Percentiles rank a stretch among this genome's conserved stretches.
Conservation (phyloP, 371 early-diverging fungal species). For the Mucor racemosus region DNA sequence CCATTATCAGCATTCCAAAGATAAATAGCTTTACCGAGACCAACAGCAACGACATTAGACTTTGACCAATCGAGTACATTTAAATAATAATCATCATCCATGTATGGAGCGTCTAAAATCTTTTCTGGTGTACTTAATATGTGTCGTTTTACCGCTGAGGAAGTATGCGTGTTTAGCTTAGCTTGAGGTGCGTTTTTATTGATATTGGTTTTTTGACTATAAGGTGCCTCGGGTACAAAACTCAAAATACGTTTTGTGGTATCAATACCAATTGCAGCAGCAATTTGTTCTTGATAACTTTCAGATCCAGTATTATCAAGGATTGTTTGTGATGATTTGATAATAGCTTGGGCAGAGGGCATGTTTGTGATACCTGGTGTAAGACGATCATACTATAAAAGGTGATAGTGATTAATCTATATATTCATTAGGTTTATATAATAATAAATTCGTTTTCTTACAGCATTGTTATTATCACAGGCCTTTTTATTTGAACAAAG, state of each 20-base stretch:
- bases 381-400: constrained; percentile 72
- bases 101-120: constrained; percentile 89
- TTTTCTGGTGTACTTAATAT: constrained; percentile 75
- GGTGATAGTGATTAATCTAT: background rate
- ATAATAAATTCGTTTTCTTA: background rate
- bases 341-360: constrained; percentile 66
- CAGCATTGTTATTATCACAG: background rate
- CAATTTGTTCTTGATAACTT: constrained; percentile 78
- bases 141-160: constrained; percentile 58
- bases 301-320: constrained; percentile 24
- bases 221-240: constrained; percentile 13
- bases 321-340: constrained; percentile 42
- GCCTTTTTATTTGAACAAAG: constrained; percentile 13
- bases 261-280: constrained; percentile 77
- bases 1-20: constrained; percentile 92
- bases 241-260: constrained; percentile 51
- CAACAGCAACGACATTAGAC: constrained; percentile 86
- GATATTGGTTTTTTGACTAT: background rate
- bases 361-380: constrained; percentile 74
- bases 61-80: constrained; percentile 97
- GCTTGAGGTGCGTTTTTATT: constrained; percentile 24
- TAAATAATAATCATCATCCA: constrained; percentile 97
- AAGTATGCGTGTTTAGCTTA: constrained; percentile 36
- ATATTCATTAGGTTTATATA: background rate
- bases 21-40: constrained; percentile 86